Evolutionary conservation across 2,329 filamentous ascomycete species (phyloP).

Genomic region (Trichoderma aggressivum): DNA sequence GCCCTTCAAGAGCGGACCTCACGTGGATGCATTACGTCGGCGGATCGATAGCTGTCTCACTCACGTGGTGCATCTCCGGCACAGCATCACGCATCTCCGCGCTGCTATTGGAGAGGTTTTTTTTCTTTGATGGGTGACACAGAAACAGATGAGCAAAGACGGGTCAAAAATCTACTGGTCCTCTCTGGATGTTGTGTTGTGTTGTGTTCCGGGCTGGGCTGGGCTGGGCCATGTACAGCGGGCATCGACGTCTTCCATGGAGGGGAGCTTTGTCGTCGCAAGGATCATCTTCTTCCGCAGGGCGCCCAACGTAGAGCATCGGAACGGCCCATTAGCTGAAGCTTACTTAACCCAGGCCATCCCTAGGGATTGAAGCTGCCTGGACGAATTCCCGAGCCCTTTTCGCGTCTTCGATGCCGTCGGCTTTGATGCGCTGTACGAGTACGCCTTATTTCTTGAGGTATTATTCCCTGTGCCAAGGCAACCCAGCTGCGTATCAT

Average conservation of each 20-base stretch:
- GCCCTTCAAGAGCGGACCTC: background rate
- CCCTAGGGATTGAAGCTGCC: background rate
- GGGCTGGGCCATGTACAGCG: background rate
- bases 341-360: background rate
- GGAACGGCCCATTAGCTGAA: background rate
- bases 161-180: background rate
- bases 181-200: background rate
- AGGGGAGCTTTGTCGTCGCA: background rate
- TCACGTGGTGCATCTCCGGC: slow-evolving; percentile 12
- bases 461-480: background rate
- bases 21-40: slow-evolving; percentile 17
- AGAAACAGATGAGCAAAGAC: background rate
- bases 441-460: background rate
- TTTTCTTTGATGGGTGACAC: background rate
- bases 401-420: background rate
- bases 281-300: background rate
- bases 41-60: slow-evolving; percentile 4
- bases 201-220: background rate
- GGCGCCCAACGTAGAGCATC: background rate
- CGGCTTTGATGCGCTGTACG: background rate
- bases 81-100: background rate
- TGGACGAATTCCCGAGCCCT: background rate
- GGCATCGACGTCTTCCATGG: background rate
- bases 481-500: background rate
- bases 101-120: background rate